Conservation (phyloP, 1,284 basidiomycete genomes). For the Phlebopus sp. region DNA sequence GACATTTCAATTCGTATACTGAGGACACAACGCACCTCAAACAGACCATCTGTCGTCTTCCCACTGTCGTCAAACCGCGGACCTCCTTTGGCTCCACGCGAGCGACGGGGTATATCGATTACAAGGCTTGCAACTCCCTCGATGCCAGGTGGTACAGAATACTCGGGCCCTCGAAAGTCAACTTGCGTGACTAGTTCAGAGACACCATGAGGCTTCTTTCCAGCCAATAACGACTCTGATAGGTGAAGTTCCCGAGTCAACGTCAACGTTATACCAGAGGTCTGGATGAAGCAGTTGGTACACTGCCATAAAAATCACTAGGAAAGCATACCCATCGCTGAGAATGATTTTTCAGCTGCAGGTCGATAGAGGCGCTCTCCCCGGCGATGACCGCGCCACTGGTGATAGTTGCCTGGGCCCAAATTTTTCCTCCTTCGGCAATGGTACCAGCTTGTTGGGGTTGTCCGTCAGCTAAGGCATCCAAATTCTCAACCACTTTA, state of each 20-base stretch:
- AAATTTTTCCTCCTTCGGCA: conserved; percentile 73
- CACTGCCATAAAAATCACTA: conserved; percentile 2
- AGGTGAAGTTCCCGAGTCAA: conserved; percentile 59
- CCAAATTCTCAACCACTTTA: conserved; percentile 59
- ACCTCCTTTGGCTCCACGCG: conserved; percentile 61
- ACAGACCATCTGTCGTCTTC: conserved; percentile 51
- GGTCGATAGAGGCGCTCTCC: conserved; percentile 63
- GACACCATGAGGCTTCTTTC: conserved; percentile 45
- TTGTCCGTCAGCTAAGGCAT: conserved; percentile 35
- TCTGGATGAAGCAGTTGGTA: conserved; percentile 40
- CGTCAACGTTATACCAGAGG: conserved; percentile 57
- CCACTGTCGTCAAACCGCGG: conserved; percentile 33
- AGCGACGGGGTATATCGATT: conserved; percentile 64
- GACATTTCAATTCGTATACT: conserved; percentile 26
- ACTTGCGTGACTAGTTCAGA: conserved; percentile 67
- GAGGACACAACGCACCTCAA: conserved; percentile 48
- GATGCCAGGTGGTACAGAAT: conserved; percentile 63
- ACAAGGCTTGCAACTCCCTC: conserved; percentile 76
- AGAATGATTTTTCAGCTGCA: conserved; percentile 78
- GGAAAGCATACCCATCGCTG: conserved; percentile 56
- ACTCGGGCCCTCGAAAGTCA: conserved; percentile 67
- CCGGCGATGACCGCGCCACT: conserved; percentile 65
- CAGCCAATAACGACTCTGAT: conserved; percentile 39
- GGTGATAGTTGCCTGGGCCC: conserved; percentile 64
- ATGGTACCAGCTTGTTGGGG: conserved; percentile 60